Percentiles rank a stretch among this genome's conserved stretches.
These are phyloP conservation scores for Apiospora saccharicola DNA, from an alignment of 2,329 filamentous ascomycete genomes.

Conservation along the genomic window DNA sequence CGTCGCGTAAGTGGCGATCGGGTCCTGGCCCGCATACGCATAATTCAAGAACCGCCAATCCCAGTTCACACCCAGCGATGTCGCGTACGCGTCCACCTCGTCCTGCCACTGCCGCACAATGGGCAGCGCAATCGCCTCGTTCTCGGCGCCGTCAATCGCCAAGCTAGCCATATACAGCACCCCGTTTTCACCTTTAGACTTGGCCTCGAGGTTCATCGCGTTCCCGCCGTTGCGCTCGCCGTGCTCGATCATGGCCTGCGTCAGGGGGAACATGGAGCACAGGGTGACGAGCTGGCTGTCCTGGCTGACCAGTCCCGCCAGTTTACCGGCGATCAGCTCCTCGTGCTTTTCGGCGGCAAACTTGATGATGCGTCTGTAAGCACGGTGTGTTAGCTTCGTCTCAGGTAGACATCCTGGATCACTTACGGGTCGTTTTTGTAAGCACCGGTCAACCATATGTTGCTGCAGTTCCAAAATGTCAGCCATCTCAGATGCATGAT, in stretches of 20 bases:
- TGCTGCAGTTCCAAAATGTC: conserved; percentile 24
- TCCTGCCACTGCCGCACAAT: conserved; percentile 40
- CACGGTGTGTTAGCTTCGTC: background rate
- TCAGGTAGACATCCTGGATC: accelerated
- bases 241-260: conserved; percentile 25
- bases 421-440: conserved; percentile 37
- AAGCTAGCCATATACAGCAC: conserved; percentile 20
- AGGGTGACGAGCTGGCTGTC: conserved; percentile 38
- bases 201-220: conserved; percentile 8
- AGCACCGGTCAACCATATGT: conserved; percentile 45
- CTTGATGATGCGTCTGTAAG: conserved; percentile 36
- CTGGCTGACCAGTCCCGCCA: conserved; percentile 37
- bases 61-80: conserved; percentile 31
- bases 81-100: conserved; percentile 37
- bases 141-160: conserved; percentile 38
- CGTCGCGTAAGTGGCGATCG: conserved; percentile 43
- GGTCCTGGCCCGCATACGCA: conserved; percentile 41
- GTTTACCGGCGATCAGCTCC: conserved; percentile 37
- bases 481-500: background rate
- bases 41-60: conserved; percentile 49
- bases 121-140: conserved; percentile 39
- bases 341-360: conserved; percentile 41
- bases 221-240: background rate
- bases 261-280: conserved; percentile 44
- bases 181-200: conserved; percentile 17